Evolutionary conservation across 495 filamentous ascomycete species (phyloP), one percentile per base, ranked within the genome.

Genomic region (Penicillium paradoxum): DNA sequence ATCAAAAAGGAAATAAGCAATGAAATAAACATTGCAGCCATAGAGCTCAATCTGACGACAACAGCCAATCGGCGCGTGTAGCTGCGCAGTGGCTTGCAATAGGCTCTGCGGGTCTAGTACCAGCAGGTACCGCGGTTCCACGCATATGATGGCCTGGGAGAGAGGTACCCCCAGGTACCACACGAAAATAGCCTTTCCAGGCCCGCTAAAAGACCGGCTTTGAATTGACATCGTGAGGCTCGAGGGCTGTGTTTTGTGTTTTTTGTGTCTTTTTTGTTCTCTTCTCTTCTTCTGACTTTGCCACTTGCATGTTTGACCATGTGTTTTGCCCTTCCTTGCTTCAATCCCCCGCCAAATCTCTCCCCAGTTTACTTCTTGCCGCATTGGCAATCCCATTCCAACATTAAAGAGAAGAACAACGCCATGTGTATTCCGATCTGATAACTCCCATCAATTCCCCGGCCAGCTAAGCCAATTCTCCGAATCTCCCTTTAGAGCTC

Each of bases 121-220:
- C 29, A 43, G 14, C 18, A 1, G 5, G 18, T 51, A 51, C 49
- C 4, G 13, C 14, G 0, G 1, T 7, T 2, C 29, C 9, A 0
- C 1, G 27, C 29, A 25, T 3, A 24, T 18, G 15, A 17, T 8
- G 3, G 21, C 3, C 0, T 0, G n/a, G 14, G 0, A 17, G 0
- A 1, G 0, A 43, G 19, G 49, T 46, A 47, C 33, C 18, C n/a
- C 1, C 8, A 21, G 2, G 51, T 53, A 53, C 43, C 51, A 6
- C 30, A 34, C 15, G 21, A 49, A 55, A 34, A 43, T 33, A 34
- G 45, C 45, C 33, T n/a, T 38, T 11, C 39, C 36, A 38, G 11
- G 5, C 14, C 40, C 39, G 47, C 60, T 62, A 64, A 62, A 56
- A 57, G 43, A 51, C 58, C 51, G 58, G 59, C 56, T 61, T 49